Percentiles rank a stretch among this genome's conserved stretches.
Evolutionary conservation across 495 filamentous ascomycete species (phyloP).

Genomic region (Jackrogersella minutella): DNA sequence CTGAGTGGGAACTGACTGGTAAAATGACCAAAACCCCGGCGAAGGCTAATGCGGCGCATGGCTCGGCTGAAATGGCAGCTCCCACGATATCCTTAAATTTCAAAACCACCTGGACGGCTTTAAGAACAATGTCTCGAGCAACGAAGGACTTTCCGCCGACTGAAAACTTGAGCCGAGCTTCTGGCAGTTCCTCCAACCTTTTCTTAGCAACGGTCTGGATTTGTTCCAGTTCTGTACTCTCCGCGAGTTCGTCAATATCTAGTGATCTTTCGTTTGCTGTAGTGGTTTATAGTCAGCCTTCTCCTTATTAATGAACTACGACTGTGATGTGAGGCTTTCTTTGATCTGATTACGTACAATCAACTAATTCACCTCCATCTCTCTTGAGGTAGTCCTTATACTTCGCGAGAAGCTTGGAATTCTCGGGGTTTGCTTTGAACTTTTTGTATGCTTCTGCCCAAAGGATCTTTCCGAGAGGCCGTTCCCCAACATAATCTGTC

Average conservation of each 20-base stretch:
- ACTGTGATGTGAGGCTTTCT: neutral
- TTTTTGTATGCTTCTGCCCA: constrained; percentile 12
- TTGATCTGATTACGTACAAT: too few relatives aligned
- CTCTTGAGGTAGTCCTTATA: too few relatives aligned
- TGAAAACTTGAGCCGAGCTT: neutral
- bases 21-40: constrained; percentile 21
- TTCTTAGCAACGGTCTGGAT: constrained; percentile 2
- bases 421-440: neutral
- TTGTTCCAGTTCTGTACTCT: neutral
- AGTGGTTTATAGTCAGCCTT: too few relatives aligned
- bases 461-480: too few relatives aligned
- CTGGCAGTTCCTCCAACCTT: neutral
- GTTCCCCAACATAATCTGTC: too few relatives aligned
- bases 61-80: constrained; percentile 21
- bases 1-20: constrained; percentile 22
- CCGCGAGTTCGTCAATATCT: too few relatives aligned
- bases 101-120: neutral
- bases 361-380: too few relatives aligned
- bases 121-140: constrained; percentile 8
- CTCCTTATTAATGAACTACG: too few relatives aligned
- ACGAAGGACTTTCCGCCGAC: neutral
- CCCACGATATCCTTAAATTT: constrained; percentile 9
- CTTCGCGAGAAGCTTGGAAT: neutral
- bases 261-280: too few relatives aligned
- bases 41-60: constrained; percentile 16